Percentiles rank a stretch among this genome's conserved stretches.
Evolutionary conservation across 2,329 filamentous ascomycete species (phyloP).

Genomic region (Aspergillus oerlinghausenensis): DNA sequence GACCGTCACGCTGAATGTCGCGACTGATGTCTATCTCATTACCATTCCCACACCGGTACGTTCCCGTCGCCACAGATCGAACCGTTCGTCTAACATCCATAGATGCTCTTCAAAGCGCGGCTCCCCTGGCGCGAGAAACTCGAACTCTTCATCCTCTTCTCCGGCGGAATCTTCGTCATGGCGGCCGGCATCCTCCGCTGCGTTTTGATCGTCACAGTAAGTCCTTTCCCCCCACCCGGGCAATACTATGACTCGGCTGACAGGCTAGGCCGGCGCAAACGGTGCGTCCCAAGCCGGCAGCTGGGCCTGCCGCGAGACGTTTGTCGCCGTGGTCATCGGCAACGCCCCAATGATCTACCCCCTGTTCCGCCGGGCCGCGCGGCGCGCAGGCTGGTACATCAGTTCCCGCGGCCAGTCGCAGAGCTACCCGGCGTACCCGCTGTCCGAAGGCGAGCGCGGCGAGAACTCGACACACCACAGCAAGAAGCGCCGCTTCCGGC

Average conservation of each 20-base stretch:
- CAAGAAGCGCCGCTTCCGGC: slow-evolving; percentile 21
- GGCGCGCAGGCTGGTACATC: slow-evolving; percentile 24
- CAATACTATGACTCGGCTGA: not conserved
- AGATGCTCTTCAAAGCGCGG: slow-evolving; percentile 52
- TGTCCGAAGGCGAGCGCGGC: slow-evolving; percentile 15
- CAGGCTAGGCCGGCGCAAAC: slow-evolving; percentile 27
- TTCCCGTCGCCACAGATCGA: too few species aligned
- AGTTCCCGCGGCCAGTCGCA: slow-evolving; percentile 15
- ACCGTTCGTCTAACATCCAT: not conserved
- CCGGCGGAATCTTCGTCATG: slow-evolving; percentile 53
- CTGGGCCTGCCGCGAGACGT: slow-evolving; percentile 45
- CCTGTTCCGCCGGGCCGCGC: slow-evolving; percentile 23
- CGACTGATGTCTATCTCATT: slow-evolving; percentile 58
- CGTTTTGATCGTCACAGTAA: slow-evolving; percentile 46
- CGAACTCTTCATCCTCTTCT: slow-evolving; percentile 51
- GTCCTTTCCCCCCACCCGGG: not conserved
- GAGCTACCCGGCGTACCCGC: slow-evolving; percentile 21
- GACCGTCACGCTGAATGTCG: slow-evolving; percentile 50
- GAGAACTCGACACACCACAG: slow-evolving; percentile 3
- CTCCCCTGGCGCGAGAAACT: slow-evolving; percentile 49
- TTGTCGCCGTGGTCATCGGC: slow-evolving; percentile 41
- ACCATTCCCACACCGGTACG: slow-evolving; percentile 53
- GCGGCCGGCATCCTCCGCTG: slow-evolving; percentile 52
- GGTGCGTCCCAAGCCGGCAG: slow-evolving; percentile 39
- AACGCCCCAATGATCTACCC: slow-evolving; percentile 44